Conservation (phyloP, 2,329 filamentous ascomycete species). For the Lasiodiplodia gonubiensis region DNA sequence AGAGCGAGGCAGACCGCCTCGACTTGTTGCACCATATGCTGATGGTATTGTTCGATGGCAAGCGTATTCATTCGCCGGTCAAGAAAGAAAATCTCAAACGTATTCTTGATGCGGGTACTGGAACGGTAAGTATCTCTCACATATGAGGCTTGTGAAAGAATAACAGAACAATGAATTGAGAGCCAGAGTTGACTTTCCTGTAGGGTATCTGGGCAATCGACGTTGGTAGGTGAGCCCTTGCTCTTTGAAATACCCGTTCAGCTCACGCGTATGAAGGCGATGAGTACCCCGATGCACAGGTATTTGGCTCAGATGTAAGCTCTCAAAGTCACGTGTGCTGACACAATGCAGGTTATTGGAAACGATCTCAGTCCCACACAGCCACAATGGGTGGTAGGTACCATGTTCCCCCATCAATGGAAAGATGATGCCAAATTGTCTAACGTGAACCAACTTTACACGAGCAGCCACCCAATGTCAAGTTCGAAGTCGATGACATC, state of each 20-base stretch:
- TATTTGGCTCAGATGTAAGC: not conserved
- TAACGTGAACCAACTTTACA: no score
- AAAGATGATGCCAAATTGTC: not conserved
- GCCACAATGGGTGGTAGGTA: slow-evolving; percentile 39
- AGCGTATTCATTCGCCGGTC: slow-evolving; percentile 34
- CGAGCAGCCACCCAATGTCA: slow-evolving; percentile 59
- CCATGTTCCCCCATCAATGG: not conserved
- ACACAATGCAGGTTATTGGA: slow-evolving; percentile 29
- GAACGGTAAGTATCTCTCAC: slow-evolving; percentile 30
- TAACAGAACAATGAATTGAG: not conserved
- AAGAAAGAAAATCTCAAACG: slow-evolving; percentile 18
- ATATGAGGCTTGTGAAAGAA: not conserved
- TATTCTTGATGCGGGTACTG: slow-evolving; percentile 38
- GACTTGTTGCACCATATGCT: slow-evolving; percentile 37
- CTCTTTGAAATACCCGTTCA: not conserved
- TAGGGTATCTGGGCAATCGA: slow-evolving; percentile 40
- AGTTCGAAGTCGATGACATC: slow-evolving; percentile 67
- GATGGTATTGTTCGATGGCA: slow-evolving; percentile 36
- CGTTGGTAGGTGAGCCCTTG: slow-evolving; percentile 28
- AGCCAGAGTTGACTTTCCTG: not conserved
- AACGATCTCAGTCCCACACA: slow-evolving; percentile 58
- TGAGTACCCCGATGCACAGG: slow-evolving; percentile 9
- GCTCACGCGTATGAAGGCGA: not conserved
- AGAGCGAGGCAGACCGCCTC: slow-evolving; percentile 43
- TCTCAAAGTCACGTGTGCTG: not conserved